Percentiles rank a stretch among this genome's conserved stretches.
Evolutionary conservation across 495 filamentous ascomycete genomes (phyloP).

Genomic region (Aspergillus baeticus): DNA sequence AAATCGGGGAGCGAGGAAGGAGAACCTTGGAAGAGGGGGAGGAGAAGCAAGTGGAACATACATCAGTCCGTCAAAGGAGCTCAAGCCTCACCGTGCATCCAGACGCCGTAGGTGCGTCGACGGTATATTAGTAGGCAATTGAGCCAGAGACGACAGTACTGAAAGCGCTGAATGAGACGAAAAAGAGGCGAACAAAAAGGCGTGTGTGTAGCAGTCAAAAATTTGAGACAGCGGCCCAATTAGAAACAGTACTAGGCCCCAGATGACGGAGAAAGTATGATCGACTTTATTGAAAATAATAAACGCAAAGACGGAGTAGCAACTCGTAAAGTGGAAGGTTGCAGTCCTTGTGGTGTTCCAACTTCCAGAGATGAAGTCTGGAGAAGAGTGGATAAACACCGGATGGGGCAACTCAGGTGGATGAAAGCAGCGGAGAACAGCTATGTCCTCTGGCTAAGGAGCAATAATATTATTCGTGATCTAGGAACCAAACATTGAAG

Average conservation of each 20-base stretch:
- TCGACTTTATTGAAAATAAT: not conserved
- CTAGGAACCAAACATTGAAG: no score
- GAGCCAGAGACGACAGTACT: not conserved
- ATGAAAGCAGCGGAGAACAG: slow-evolving; percentile 7
- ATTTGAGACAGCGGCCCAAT: slow-evolving; percentile 10
- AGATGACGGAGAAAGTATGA: slow-evolving; percentile 2
- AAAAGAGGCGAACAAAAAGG: slow-evolving; percentile 3
- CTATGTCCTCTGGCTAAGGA: not conserved
- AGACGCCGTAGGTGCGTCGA: not conserved
- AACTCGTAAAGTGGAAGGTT: not conserved
- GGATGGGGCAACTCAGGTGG: slow-evolving; percentile 10
- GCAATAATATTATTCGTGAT: no score
- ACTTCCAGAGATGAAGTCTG: not conserved
- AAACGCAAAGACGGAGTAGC: not conserved
- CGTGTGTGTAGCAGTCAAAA: not conserved
- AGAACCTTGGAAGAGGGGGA: slow-evolving; percentile 16
- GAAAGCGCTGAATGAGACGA: slow-evolving; percentile 1
- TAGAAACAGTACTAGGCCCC: not conserved
- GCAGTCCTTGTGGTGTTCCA: not conserved
- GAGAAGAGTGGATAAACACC: not conserved
- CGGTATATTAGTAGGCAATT: slow-evolving; percentile 2
- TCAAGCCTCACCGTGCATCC: not conserved
- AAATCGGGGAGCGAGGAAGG: slow-evolving; percentile 24
- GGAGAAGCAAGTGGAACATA: slow-evolving; percentile 30
- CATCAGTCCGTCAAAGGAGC: slow-evolving; percentile 31